phyloP scores from a whole-genome alignment of 2,329 filamentous ascomycete species.

The Ceratocystiopsis sp. region DNA sequence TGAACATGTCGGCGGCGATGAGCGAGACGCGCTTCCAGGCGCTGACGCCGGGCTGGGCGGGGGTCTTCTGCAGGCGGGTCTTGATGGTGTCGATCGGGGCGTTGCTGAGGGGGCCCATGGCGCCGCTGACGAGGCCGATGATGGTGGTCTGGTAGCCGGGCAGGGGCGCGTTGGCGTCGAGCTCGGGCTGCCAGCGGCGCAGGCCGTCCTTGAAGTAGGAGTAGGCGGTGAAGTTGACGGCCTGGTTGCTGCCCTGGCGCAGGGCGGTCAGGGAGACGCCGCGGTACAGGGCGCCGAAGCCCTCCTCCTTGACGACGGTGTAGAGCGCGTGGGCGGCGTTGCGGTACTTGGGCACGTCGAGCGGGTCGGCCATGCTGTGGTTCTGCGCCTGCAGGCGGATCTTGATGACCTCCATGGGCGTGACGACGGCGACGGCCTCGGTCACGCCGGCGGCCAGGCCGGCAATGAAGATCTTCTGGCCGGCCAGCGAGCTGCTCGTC shows the following conservation, averaged over 20 bases:
- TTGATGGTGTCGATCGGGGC: constrained; percentile 99
- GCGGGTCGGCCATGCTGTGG: constrained; percentile 92
- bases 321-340: constrained; percentile 73
- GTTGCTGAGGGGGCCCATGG: constrained; percentile 91
- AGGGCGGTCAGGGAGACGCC: constrained; percentile 88
- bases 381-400: constrained; percentile 96
- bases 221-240: constrained; percentile 97
- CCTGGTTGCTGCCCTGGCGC: constrained; percentile 91
- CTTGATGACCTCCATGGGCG: constrained; percentile 98
- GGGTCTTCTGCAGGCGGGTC: constrained; percentile 83
- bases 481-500: constrained; percentile 36
- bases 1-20: constrained; percentile 76
- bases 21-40: constrained; percentile 60
- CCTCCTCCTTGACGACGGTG: constrained; percentile 51
- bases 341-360: constrained; percentile 92
- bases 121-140: constrained; percentile 80
- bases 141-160: constrained; percentile 81
- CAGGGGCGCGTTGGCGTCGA: constrained; percentile 39
- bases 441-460: constrained; percentile 87
- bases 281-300: constrained; percentile 60
- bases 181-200: constrained; percentile 54
- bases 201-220: constrained; percentile 75
- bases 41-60: constrained; percentile 63
- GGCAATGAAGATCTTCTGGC: constrained; percentile 51
- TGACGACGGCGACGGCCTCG: constrained; percentile 90